These are phyloP conservation scores for Cladophialophora carrionii DNA, from an alignment of 2,329 filamentous ascomycete species.

Conservation along the genomic window DNA sequence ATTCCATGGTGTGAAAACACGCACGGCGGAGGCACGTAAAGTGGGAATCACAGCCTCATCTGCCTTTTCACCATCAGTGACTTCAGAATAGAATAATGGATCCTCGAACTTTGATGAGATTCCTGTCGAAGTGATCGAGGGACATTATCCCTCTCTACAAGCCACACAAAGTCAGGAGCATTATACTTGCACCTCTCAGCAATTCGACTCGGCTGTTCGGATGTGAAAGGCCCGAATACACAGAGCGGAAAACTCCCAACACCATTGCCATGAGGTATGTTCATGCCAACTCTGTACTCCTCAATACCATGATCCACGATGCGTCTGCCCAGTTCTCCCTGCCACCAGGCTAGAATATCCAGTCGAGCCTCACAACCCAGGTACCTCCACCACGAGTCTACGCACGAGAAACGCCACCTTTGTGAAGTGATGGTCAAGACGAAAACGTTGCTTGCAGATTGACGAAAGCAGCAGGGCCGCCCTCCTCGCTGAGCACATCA, in stretches of 20 bases:
- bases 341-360: background rate
- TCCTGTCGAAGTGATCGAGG: background rate
- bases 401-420: background rate
- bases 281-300: background rate
- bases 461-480: conserved; percentile 80
- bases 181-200: background rate
- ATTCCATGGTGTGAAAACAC: background rate
- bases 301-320: background rate
- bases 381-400: background rate
- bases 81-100: background rate
- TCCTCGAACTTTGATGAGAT: background rate
- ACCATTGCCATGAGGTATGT: background rate
- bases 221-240: background rate
- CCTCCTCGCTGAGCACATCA: conserved; percentile 77
- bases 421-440: conserved; percentile 14
- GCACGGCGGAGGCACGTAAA: background rate
- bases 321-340: background rate
- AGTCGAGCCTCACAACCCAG: background rate
- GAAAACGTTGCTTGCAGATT: conserved; percentile 55
- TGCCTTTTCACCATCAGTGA: background rate
- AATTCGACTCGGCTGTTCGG: background rate
- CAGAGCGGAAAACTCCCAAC: background rate
- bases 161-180: background rate
- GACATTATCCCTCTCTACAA: background rate
- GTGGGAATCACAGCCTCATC: background rate